phyloP scores from a whole-genome alignment of 495 filamentous ascomycete genomes.

The Beverwykella pulmonaria region DNA sequence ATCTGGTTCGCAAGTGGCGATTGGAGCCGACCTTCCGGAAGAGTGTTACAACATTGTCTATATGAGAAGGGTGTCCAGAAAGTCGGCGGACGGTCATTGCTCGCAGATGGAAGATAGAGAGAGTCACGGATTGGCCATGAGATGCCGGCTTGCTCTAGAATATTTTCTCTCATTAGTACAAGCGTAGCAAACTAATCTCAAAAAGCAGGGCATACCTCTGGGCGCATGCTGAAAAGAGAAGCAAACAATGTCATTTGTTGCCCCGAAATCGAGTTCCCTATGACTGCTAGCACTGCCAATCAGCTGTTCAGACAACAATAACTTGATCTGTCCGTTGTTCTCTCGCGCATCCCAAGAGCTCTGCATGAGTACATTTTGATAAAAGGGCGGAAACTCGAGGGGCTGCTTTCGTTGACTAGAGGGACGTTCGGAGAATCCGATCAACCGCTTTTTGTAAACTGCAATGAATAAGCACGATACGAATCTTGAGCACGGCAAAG shows the following conservation, averaged over 20 bases:
- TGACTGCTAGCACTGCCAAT: conserved; percentile 9
- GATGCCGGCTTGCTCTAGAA: conserved; percentile 75
- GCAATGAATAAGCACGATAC: conserved; percentile 4
- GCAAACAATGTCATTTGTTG: conserved; percentile 58
- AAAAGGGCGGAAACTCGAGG: conserved; percentile 75
- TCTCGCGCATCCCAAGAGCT: conserved; percentile 74
- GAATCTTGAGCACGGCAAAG: neutral
- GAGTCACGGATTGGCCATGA: conserved; percentile 82
- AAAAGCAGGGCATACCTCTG: conserved; percentile 55
- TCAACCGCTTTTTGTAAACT: conserved; percentile 23
- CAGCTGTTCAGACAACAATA: conserved; percentile 68
- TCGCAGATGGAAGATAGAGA: conserved; percentile 47
- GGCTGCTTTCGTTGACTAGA: conserved; percentile 29
- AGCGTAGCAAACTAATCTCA: conserved; percentile 24
- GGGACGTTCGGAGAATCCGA: neutral
- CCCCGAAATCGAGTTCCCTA: conserved; percentile 17
- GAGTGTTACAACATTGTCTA: neutral
- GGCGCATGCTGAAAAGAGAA: conserved; percentile 91
- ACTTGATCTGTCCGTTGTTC: conserved; percentile 69
- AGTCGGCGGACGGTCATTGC: neutral
- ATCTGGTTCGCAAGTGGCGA: conserved; percentile 43
- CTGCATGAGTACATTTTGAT: conserved; percentile 69
- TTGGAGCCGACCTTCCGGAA: neutral
- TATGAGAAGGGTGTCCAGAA: conserved; percentile 1
- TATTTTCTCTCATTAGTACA: conserved; percentile 51